Conservation (phyloP, 2,329 filamentous ascomycete species). For the Plectosphaerella plurivora region DNA sequence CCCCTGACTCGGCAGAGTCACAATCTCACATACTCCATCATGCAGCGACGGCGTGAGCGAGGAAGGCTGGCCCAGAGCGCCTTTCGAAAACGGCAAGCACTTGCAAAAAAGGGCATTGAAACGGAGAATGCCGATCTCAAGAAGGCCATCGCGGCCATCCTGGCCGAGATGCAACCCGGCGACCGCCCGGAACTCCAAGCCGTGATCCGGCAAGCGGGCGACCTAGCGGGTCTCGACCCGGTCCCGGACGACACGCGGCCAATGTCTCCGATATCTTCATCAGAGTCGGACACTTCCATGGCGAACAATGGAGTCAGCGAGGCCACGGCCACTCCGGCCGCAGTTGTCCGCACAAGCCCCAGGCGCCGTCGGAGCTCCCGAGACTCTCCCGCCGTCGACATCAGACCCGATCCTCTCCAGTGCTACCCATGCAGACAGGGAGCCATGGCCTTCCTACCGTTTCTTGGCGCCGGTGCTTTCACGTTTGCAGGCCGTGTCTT, state of each 20-base stretch:
- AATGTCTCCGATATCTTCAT: no score
- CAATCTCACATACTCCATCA: constrained; percentile 6
- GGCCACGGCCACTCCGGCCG: no score
- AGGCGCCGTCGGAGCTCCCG: not conserved
- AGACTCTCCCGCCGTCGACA: constrained; percentile 13
- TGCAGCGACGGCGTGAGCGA: constrained; percentile 23
- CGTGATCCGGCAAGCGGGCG: constrained; percentile 14
- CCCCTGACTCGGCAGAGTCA: not conserved
- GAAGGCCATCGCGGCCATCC: constrained; percentile 15
- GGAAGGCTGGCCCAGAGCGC: constrained; percentile 22
- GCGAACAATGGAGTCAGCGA: no score
- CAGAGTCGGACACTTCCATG: no score
- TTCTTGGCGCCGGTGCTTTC: constrained; percentile 16
- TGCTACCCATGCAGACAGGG: constrained; percentile 12
- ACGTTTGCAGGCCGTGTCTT: constrained; percentile 20
- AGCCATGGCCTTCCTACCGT: constrained; percentile 15
- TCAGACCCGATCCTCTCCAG: constrained; percentile 11
- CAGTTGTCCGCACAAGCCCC: no score
- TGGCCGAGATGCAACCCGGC: constrained; percentile 5
- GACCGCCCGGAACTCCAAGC: constrained; percentile 13
- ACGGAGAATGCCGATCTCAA: constrained; percentile 17
- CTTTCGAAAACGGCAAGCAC: constrained; percentile 22
- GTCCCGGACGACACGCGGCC: no score
- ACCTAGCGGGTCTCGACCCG: constrained; percentile 6
- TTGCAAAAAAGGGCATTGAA: constrained; percentile 11